Percentiles rank a stretch among this genome's conserved stretches.
phyloP scores from a whole-genome alignment of 129 eudicot species.

The Flaveria ramosissima region DNA sequence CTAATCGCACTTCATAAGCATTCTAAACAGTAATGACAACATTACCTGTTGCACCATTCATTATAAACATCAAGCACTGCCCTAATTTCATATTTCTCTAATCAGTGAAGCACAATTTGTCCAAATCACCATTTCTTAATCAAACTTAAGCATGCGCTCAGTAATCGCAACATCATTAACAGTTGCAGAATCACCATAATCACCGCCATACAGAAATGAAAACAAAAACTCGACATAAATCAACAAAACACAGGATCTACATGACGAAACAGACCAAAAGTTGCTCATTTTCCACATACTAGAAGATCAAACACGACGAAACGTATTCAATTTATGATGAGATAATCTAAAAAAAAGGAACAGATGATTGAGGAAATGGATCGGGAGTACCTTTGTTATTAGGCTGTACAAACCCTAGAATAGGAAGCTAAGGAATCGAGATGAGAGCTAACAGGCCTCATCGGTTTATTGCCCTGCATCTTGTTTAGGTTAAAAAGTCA shows the following conservation, averaged over 20 bases:
- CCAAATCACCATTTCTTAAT: background rate
- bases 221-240: too few species aligned
- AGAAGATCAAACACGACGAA: background rate
- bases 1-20: too few species aligned
- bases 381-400: slow-evolving; percentile 19
- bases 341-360: background rate
- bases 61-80: background rate
- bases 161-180: too few species aligned
- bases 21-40: too few species aligned
- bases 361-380: background rate
- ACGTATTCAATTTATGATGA: slow-evolving; percentile 9
- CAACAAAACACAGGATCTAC: background rate
- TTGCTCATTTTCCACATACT: background rate
- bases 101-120: background rate
- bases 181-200: too few species aligned
- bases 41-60: too few species aligned
- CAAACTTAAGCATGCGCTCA: too few species aligned
- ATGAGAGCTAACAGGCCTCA: background rate
- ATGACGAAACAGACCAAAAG: background rate
- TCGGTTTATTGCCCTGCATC: background rate
- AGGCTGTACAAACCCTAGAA: slow-evolving; percentile 21
- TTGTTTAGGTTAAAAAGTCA: slow-evolving; percentile 24
- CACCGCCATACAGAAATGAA: too few species aligned
- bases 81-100: slow-evolving; percentile 15
- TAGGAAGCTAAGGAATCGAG: slow-evolving; percentile 10